phyloP scores from a whole-genome alignment of 2,329 filamentous ascomycete genomes.

The Ophiostoma fasciatum region DNA sequence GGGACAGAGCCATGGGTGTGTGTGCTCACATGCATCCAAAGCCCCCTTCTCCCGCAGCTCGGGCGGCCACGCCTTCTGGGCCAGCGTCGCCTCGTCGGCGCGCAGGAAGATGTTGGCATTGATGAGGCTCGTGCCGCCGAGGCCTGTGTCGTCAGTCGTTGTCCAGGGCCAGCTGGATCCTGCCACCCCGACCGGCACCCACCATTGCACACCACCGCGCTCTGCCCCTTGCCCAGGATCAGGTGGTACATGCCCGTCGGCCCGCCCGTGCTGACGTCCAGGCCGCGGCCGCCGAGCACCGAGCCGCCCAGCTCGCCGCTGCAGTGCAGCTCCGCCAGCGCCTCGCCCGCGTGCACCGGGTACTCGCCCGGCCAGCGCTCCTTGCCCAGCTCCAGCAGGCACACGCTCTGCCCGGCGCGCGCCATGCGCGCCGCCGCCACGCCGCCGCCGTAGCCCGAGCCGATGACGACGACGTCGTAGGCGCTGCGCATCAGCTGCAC shows the following conservation, averaged over 20 bases:
- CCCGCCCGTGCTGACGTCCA: conserved; percentile 32
- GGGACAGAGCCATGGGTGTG: too few species aligned
- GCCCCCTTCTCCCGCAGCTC: conserved; percentile 32
- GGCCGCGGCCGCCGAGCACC: conserved; percentile 21
- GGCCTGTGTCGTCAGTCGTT: conserved; percentile 23
- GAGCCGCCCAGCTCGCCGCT: conserved; percentile 37
- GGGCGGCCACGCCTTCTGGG: conserved; percentile 40
- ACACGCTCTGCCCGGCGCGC: conserved; percentile 43
- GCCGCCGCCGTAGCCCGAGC: conserved; percentile 53
- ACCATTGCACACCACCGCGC: conserved; percentile 40
- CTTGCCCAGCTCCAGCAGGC: conserved; percentile 47
- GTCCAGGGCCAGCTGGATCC: too few species aligned
- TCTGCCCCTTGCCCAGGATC: conserved; percentile 47
- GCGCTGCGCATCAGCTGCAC: conserved; percentile 39
- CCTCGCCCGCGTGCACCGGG: conserved; percentile 31
- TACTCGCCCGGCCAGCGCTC: conserved; percentile 56
- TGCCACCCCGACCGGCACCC: conserved; percentile 17
- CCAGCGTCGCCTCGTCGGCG: conserved; percentile 38
- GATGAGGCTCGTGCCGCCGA: conserved; percentile 50
- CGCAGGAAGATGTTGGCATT: conserved; percentile 54
- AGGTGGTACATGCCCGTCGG: conserved; percentile 49
- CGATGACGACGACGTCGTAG: conserved; percentile 54
- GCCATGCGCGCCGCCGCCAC: conserved; percentile 52
- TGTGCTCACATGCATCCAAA: conserved; percentile 37
- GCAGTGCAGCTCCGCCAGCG: conserved; percentile 37